Conservation (phyloP, 2,329 filamentous ascomycete species). For the Clonostachys byssicola region DNA sequence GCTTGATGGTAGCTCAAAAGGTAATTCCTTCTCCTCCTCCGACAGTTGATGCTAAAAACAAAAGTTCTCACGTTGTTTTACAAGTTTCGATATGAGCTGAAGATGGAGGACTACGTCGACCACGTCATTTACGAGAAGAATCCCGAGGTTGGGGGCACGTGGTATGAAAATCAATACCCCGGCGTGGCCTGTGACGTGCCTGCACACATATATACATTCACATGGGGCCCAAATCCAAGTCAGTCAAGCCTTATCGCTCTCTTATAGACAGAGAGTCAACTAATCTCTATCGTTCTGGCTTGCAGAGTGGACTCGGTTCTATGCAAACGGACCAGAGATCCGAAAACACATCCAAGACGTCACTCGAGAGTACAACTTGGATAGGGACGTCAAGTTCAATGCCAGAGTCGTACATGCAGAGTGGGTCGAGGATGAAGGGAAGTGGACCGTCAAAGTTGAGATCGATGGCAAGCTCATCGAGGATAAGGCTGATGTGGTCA, state of each 20-base stretch:
- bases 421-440: constrained; percentile 11
- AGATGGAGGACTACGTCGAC: constrained; percentile 16
- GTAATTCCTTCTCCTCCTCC: constrained; percentile 5
- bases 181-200: constrained; percentile 42
- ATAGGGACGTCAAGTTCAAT: constrained; percentile 42
- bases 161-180: constrained; percentile 56
- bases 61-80: too few species aligned
- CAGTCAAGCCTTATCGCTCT: too few species aligned
- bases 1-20: constrained; percentile 17
- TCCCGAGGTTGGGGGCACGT: constrained; percentile 49
- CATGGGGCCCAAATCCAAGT: too few species aligned
- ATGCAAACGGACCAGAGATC: constrained; percentile 50
- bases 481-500: constrained; percentile 20
- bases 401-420: constrained; percentile 20
- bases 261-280: too few species aligned
- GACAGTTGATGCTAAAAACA: too few species aligned
- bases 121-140: constrained; percentile 51
- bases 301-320: constrained; percentile 51
- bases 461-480: constrained; percentile 9
- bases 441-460: constrained; percentile 34
- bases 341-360: constrained; percentile 43
- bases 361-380: constrained; percentile 42
- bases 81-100: constrained; percentile 15
- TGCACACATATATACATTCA: too few species aligned
- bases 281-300: too few species aligned